Evolutionary conservation across 345 rosid species (phyloP), one percentile per base, ranked within the genome.

Genomic region (Moringa oleifera): DNA sequence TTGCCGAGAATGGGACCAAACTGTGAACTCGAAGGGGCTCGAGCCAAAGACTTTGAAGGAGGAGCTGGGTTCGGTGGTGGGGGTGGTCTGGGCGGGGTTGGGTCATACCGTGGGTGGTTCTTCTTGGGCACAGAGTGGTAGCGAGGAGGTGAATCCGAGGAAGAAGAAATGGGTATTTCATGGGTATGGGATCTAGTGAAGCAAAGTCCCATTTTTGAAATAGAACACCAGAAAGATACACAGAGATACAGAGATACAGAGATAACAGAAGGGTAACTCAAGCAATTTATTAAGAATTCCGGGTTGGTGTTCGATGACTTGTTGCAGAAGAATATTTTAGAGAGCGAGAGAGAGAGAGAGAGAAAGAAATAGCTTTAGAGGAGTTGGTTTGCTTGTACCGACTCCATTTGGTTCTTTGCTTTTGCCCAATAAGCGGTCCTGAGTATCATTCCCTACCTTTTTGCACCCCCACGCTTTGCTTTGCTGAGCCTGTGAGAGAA

Each of bases 131-230:
- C 53, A 37, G 75, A 80, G 23, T 63, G 77, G 63, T 51, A n/a
- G 7, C 25, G 75, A 36, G 70, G 78, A 58, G 80, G 77, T 31
- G 87, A 71, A 12, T 73, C 77, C 22, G 86, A 69, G 45, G 86
- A 84, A 13, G 77, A 78, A 53, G 77, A 75, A 75, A 87, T 83
- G 41, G 85, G 94, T 68, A 83, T 75, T 41, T 85, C 81, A 7
- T 63, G 80, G 8, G 84, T 72, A 17, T 47, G 68, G 18, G 72
- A 61, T 49, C 63, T 78, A 33, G 82, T 63, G 70, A 77, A 76
- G 65, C 96, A 82, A 36, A 28, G 59, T 7, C 90, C 82, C 92
- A 85, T 82, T 64, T 24, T 36, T 2, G 12, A 11, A 11, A 33
- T 33, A n/a, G n/a, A n/a, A n/a, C n/a, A n/a, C n/a, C n/a, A n/a